Evolutionary conservation across 2,329 filamentous ascomycete genomes (phyloP), one percentile per base, ranked within the genome.

Genomic region (Aspergillus sp.): DNA sequence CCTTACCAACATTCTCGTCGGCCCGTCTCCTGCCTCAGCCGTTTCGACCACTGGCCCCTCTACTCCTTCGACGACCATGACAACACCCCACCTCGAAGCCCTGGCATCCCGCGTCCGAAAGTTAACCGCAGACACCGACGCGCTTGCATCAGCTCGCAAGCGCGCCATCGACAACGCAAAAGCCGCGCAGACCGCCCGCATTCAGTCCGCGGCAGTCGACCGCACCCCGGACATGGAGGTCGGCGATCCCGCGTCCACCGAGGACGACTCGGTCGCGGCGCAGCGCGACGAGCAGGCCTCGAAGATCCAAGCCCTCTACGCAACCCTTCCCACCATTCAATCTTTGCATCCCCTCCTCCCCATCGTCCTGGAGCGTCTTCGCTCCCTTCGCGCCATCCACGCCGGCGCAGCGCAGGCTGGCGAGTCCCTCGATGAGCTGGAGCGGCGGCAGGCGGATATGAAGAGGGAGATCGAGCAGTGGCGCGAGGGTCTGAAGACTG

Each of bases 251-350:
- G 44, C 47, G 8, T 44, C 51, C 8, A 52, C 85, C 74, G 26
- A 80, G 78, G 2, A 74, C 79, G 51, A 51, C 28, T 39, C 41
- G 11, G 66, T 68, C 12, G 64, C 55, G 6, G 55, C 64, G 3
- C 46, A 61, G 1, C 51, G 63, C 4, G 61, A 63, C 6, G 86
- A 93, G 47, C 82, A 93, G 48, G 72, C 78, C 25, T 72, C 83
- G 33, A 94, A 94, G 57, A 82, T 98, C 55, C 91, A 93, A 44
- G 84, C 88, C 1, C 73, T 98, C 4, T 95, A 95, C 59, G 82
- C 83, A 1, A 84, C 86, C 3, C 67, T 98, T 11, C 81, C 86
- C 1, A 91, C 85, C 0, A 91, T 98, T 37, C 86, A 94, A 59
- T 82, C 73, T 35, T 69, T 98, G 5, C 74, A 85, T 4, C 91